Evolutionary conservation across 192 early-diverging fungal genomes (phyloP).

Genomic region (Coemansia sp.): DNA sequence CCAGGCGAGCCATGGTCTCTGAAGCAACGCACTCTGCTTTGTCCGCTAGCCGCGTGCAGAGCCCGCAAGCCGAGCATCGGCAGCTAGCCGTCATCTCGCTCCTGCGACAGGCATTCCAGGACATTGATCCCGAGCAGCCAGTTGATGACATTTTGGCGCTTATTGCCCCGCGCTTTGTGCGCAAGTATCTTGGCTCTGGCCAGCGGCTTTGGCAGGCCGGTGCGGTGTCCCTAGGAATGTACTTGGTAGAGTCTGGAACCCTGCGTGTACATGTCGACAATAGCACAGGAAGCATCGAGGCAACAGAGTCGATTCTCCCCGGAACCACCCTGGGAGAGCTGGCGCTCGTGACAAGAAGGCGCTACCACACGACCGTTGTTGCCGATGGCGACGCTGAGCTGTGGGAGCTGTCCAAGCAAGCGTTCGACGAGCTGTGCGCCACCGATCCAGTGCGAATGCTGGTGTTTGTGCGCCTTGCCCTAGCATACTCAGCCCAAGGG

Average conservation of each 20-base stretch:
- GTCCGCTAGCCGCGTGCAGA: conserved; percentile 15
- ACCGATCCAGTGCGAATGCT: conserved; percentile 70
- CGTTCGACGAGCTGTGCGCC: conserved; percentile 66
- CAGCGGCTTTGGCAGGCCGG: conserved; percentile 69
- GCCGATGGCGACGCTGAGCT: conserved; percentile 64
- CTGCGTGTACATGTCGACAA: conserved; percentile 57
- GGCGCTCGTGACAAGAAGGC: conserved; percentile 65
- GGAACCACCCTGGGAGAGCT: conserved; percentile 92
- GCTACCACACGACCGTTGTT: conserved; percentile 60
- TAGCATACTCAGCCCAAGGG: conserved; percentile 69
- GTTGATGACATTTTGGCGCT: conserved; percentile 58
- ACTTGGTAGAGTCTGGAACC: conserved; percentile 74
- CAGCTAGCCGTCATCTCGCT: conserved; percentile 54
- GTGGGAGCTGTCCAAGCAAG: conserved; percentile 69
- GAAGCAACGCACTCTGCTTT: conserved; percentile 45
- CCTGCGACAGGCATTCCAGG: conserved; percentile 64
- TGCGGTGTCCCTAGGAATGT: conserved; percentile 60
- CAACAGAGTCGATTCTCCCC: conserved; percentile 81
- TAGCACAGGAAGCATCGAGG: conserved; percentile 29
- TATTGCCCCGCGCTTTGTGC: conserved; percentile 66
- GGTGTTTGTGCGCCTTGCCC: conserved; percentile 74
- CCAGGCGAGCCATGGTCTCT: conserved; percentile 40
- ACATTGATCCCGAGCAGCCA: conserved; percentile 53
- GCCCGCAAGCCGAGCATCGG: not conserved
- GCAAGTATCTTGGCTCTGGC: conserved; percentile 54